A percentile compares a stretch with the other conserved stretches of the same genome.
Evolutionary conservation across 2,329 filamentous ascomycete genomes (phyloP).

Genomic region (Cladosporium velox): DNA sequence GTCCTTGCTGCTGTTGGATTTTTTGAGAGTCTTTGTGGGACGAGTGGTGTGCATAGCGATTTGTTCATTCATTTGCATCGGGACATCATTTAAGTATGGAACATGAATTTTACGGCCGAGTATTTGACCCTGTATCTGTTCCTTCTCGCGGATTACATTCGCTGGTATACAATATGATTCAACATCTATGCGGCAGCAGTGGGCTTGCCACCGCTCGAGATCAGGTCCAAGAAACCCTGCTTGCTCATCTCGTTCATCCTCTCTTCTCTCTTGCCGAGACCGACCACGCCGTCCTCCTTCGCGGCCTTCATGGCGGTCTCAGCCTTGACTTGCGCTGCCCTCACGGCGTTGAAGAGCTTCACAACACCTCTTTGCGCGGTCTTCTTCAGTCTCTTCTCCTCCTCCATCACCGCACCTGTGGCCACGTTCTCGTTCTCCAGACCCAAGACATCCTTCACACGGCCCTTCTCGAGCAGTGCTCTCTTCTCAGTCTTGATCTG

Average conservation of each 20-base stretch:
- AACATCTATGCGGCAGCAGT: conserved; percentile 17
- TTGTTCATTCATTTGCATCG: background rate
- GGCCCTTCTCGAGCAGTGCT: conserved; percentile 77
- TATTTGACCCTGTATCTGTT: background rate
- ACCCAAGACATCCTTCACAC: conserved; percentile 81
- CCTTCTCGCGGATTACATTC: background rate
- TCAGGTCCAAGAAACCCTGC: conserved; percentile 92
- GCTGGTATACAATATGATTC: background rate
- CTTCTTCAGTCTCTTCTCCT: conserved; percentile 79
- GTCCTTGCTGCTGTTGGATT: background rate
- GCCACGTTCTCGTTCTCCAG: conserved; percentile 53
- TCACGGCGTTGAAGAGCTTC: conserved; percentile 93
- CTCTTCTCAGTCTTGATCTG: conserved; percentile 80
- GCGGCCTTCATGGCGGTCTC: conserved; percentile 72
- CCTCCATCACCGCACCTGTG: conserved; percentile 60
- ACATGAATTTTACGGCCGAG: background rate
- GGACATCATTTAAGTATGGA: background rate
- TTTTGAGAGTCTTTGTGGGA: background rate
- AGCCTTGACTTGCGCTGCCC: conserved; percentile 87
- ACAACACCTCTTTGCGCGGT: conserved; percentile 92
- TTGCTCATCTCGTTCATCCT: conserved; percentile 95
- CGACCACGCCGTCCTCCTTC: conserved; percentile 72
- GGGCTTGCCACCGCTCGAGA: conserved; percentile 59
- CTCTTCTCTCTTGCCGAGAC: conserved; percentile 77
- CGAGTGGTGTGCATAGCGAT: background rate